These are phyloP conservation scores for Aspergillus sp. DNA, from an alignment of 2,329 filamentous ascomycete genomes.

Conservation along the genomic window DNA sequence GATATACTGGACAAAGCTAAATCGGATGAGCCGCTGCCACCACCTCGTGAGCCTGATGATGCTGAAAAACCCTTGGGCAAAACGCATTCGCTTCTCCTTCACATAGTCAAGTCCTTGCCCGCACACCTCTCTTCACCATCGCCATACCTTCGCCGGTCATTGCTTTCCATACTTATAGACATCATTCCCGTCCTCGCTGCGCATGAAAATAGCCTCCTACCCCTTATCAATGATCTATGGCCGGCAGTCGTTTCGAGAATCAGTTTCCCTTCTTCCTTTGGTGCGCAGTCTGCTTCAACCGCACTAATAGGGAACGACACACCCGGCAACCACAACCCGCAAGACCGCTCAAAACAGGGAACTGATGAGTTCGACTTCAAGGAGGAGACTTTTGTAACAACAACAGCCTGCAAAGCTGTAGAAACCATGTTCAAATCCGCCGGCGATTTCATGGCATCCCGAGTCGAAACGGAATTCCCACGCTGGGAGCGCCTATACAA, in stretches of 20 bases:
- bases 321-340: constrained; percentile 7
- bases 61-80: constrained; percentile 65
- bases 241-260: constrained; percentile 62
- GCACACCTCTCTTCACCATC: constrained; percentile 87
- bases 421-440: constrained; percentile 67
- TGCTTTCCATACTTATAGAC: constrained; percentile 74
- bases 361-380: constrained; percentile 27
- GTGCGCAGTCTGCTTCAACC: constrained; percentile 46
- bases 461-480: constrained; percentile 69
- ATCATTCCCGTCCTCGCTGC: constrained; percentile 69
- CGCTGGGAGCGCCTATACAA: constrained; percentile 44
- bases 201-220: constrained; percentile 81
- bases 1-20: constrained; percentile 38
- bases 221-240: constrained; percentile 88
- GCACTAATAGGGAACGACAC: constrained; percentile 19
- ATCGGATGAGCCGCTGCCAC: constrained; percentile 34
- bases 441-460: constrained; percentile 75
- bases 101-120: constrained; percentile 80
- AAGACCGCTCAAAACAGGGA: constrained; percentile 45
- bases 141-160: constrained; percentile 71
- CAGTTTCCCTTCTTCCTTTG: constrained; percentile 47
- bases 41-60: constrained; percentile 51
- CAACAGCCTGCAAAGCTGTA: constrained; percentile 70
- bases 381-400: constrained; percentile 55
- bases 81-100: constrained; percentile 76